Evolutionary conservation across 805 yeast genomes (phyloP), one percentile per base, ranked within the genome.

Genomic region (Candida patagonica): DNA sequence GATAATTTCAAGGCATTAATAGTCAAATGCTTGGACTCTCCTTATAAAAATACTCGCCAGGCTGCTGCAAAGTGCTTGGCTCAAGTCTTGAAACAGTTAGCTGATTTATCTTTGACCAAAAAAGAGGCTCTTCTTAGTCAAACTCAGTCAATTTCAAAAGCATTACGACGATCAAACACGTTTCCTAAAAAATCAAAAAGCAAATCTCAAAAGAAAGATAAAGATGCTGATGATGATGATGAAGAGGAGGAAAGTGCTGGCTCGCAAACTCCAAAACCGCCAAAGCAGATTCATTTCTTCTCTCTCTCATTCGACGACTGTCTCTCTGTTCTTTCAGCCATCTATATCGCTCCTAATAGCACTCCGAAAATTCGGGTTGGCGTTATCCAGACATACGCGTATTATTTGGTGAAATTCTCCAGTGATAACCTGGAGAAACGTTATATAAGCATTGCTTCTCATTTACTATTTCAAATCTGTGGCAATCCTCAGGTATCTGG

Each of bases 11-110:
- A 42, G 15, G 13, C 46, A 1, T n/a, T 56, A 5, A 44, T 43
- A 25, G 24, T 42, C 17, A 56, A 53, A 35, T 53, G 57, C 6
- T 37, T 57, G 9, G 53, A 47, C 6, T 46, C 54, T 2, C 37
- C 48, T 10, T 33, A 41, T 40, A 26, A 43, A 6, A 30, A 30
- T n/a, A 57, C 59, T 10, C 41, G 60, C n/a, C 42, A 35, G 22
- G 52, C 60, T 1, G 55, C 63, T 6, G 55, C 63, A 4, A 26
- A 35, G 9, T 53, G 60, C 45, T 48, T 58, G 41, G 53, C 61
- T 1, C 42, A 45, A 20, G 45, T 52, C 2, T 20, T 55, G n/a
- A 23, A 45, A 16, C 50, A 41, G 38, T 45, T 40, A 37, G 39
- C 24, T 26, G 47, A 26, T 19, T 35, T 43, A 2, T 30, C 42